These are phyloP conservation scores for Amaranthus cruentus DNA, from an alignment of 148 eudicot genomes.

Conservation along the genomic window DNA sequence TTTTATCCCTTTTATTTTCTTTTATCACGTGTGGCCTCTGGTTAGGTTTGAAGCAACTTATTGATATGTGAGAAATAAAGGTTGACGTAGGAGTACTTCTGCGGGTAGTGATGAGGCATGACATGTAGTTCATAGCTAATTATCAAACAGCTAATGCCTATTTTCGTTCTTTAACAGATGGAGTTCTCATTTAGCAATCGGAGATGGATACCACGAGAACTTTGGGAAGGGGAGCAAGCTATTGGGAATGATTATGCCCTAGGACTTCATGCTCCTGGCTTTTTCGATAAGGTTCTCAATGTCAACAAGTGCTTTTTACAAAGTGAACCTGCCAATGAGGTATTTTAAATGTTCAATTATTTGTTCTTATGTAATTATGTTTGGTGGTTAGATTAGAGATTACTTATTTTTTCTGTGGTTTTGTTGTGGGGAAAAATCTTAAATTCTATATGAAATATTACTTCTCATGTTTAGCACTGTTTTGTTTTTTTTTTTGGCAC, in stretches of 20 bases:
- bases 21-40: neutral
- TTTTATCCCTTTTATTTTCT: no score
- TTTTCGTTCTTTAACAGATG: conserved; percentile 52
- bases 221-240: conserved; percentile 37
- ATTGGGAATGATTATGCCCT: conserved; percentile 52
- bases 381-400: neutral
- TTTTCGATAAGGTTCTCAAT: conserved; percentile 83
- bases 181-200: conserved; percentile 80
- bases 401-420: neutral
- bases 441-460: neutral
- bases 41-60: neutral
- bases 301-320: conserved; percentile 76
- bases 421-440: neutral
- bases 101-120: neutral
- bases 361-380: neutral
- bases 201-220: conserved; percentile 67
- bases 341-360: conserved; percentile 23
- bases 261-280: conserved; percentile 98
- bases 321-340: conserved; percentile 83
- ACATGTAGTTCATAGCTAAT: neutral
- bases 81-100: neutral
- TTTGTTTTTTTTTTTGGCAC: neutral
- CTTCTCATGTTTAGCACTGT: neutral
- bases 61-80: neutral
- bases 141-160: conserved; percentile 7